Evolutionary conservation across 345 rosid species (phyloP).

Genomic region (Euphorbia pulcherrima): DNA sequence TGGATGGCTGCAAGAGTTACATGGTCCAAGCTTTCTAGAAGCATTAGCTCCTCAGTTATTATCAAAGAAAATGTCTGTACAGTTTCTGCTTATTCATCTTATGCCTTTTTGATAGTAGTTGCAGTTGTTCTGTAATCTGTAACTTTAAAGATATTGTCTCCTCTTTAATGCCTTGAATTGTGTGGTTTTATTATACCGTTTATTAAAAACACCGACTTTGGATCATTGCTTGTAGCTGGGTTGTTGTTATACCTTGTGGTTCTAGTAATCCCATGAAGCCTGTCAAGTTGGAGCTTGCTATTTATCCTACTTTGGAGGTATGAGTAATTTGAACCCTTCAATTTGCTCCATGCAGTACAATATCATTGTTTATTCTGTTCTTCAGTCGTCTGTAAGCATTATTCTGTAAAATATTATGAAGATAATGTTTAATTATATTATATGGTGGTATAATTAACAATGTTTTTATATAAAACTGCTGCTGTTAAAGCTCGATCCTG

Average conservation of each 20-base stretch:
- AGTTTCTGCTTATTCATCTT: too few species aligned
- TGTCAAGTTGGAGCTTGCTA: slow-evolving; percentile 20
- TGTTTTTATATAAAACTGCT: background rate
- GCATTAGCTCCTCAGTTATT: slow-evolving; percentile 17
- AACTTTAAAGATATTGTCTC: too few species aligned
- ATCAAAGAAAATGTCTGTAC: slow-evolving; percentile 36
- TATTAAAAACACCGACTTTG: too few species aligned
- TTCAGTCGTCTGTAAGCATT: background rate
- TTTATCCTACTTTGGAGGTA: slow-evolving; percentile 25
- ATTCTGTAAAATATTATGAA: background rate
- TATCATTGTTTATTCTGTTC: too few species aligned
- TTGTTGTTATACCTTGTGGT: slow-evolving; percentile 20
- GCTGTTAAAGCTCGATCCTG: background rate
- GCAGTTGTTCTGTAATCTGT: too few species aligned
- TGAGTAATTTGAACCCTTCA: background rate
- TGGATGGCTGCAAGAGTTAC: slow-evolving; percentile 27
- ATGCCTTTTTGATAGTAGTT: too few species aligned
- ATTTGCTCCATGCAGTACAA: slow-evolving; percentile 4
- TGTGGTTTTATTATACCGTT: too few species aligned
- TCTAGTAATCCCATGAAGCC: slow-evolving; percentile 15
- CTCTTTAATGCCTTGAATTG: too few species aligned
- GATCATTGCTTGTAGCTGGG: slow-evolving; percentile 32
- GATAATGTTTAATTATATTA: background rate
- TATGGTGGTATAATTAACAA: background rate
- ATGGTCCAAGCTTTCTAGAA: slow-evolving; percentile 29